Base-by-base conservation (phyloP, 208 protist genomes). In the Blastocrithidia nonstop region DNA sequence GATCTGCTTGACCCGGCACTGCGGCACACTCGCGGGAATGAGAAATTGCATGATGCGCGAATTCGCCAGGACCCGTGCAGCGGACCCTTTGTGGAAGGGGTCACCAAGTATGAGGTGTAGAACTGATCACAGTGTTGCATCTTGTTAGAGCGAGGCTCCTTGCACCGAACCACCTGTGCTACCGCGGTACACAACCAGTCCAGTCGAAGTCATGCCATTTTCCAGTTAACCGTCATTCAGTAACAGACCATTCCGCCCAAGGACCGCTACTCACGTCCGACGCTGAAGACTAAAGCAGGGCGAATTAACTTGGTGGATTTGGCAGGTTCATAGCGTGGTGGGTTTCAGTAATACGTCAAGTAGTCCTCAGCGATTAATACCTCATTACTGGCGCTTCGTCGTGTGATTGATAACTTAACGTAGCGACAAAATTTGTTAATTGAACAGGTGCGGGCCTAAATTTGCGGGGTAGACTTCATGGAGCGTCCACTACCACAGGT, bases 1-100 rank as follows among this genome's bases (percentile, higher is more conserved):
- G 96, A 98, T 57, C 53, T 98, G 22, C 75, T 98, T 1, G 85
- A 96, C 55, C 78, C 78, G 6, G 64, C 77, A 8, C 64, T 88
- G 32, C 66, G 65, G 27, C 48, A 88, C 70, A 63, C 71, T 22
- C 66, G 62, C 40, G 77, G 82, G 40, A 84, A 71, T 56, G 78
- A 83, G 45, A 58, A 82, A 33, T 57, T 91, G 50, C 72, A 76
- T 29, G 77, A 84, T 38, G 74, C 96, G n/a, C 74, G 88, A 52
- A 80, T 93, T 54, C 68, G 82, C 21, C 73, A 90, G 51, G 76
- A 89, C 51, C 83, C 87, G 19, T 72, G 66, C 57, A 85, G 74
- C 48, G 80, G 82, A 3, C 82, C 85, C 1, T 88, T 87, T 47
- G 77, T 91, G 11, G 82, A 93, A 52, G 82, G 80, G 13, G 82